phyloP scores from a whole-genome alignment of 2,329 filamentous ascomycete genomes.

The Tolypocladium endophyticum region DNA sequence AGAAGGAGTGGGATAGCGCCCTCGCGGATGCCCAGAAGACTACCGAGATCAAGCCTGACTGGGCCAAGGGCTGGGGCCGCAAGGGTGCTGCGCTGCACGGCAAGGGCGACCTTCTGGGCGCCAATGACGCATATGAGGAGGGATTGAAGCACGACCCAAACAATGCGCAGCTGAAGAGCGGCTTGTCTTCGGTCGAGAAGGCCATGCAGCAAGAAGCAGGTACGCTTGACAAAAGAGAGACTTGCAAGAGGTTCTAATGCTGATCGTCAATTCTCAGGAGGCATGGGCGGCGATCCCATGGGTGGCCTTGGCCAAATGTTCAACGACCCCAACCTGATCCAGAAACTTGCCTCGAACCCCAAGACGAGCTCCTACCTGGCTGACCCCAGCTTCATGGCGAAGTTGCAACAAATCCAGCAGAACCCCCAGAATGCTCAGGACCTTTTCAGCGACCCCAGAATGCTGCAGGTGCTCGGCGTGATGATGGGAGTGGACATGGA shows the following conservation, averaged over 20 bases:
- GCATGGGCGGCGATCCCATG: slow-evolving; percentile 47
- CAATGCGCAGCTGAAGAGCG: slow-evolving; percentile 88
- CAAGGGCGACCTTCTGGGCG: slow-evolving; percentile 71
- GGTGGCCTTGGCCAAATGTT: slow-evolving; percentile 87
- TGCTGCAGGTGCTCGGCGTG: slow-evolving; percentile 90
- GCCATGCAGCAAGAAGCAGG: slow-evolving; percentile 59
- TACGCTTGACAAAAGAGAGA: slow-evolving; percentile 5
- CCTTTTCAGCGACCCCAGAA: slow-evolving; percentile 79
- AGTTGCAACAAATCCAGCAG: slow-evolving; percentile 69
- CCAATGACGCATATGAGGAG: slow-evolving; percentile 83
- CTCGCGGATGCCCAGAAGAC: slow-evolving; percentile 88
- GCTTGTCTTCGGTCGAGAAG: slow-evolving; percentile 73
- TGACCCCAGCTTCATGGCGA: slow-evolving; percentile 81
- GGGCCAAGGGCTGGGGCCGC: slow-evolving; percentile 91
- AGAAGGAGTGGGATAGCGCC: slow-evolving; percentile 77
- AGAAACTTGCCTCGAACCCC: slow-evolving; percentile 88
- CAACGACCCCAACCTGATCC: slow-evolving; percentile 78
- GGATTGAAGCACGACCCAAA: slow-evolving; percentile 86
- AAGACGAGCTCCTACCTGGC: slow-evolving; percentile 78
- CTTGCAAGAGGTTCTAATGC: neutral
- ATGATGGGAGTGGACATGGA: slow-evolving; percentile 88
- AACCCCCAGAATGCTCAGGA: slow-evolving; percentile 73
- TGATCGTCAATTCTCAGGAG: slow-evolving; percentile 10
- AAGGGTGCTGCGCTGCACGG: slow-evolving; percentile 90
- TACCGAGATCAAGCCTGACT: slow-evolving; percentile 90